Conservation (phyloP, 2,329 filamentous ascomycete genomes). For the Scytalidium lignicola region DNA sequence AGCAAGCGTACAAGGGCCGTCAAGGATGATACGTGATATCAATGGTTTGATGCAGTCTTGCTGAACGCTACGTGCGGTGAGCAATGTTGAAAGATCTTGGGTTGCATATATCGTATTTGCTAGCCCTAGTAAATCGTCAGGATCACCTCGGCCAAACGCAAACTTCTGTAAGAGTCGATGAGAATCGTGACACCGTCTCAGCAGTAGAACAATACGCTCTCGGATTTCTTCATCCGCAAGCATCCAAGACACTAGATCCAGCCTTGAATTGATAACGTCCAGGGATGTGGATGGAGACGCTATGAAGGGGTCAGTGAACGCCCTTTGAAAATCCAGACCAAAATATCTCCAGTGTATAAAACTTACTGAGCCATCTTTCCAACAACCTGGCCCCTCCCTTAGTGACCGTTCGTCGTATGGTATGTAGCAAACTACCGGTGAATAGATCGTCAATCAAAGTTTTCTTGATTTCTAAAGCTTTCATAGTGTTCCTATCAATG, state of each 20-base stretch:
- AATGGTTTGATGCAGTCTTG: slow-evolving; percentile 39
- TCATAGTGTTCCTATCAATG: slow-evolving; percentile 88
- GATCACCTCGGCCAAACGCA: slow-evolving; percentile 82
- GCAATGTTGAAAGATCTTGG: slow-evolving; percentile 53
- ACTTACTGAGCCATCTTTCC: slow-evolving; percentile 71
- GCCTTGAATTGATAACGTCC: slow-evolving; percentile 67
- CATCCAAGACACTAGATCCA: slow-evolving; percentile 77
- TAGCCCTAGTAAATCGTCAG: slow-evolving; percentile 82
- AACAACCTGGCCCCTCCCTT: slow-evolving; percentile 85
- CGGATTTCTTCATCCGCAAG: slow-evolving; percentile 61
- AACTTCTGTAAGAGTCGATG: slow-evolving; percentile 92
- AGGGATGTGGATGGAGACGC: slow-evolving; percentile 85
- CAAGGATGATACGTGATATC: slow-evolving; percentile 56
- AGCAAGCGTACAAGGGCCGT: slow-evolving; percentile 64
- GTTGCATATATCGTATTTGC: slow-evolving; percentile 76
- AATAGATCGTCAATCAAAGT: slow-evolving; percentile 77
- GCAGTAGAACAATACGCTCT: slow-evolving; percentile 61
- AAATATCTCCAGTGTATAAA: neutral
- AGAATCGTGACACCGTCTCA: slow-evolving; percentile 76
- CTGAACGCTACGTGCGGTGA: slow-evolving; percentile 25
- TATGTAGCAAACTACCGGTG: slow-evolving; percentile 82
- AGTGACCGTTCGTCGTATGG: slow-evolving; percentile 83
- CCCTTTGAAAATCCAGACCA: slow-evolving; percentile 12
- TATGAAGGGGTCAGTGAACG: slow-evolving; percentile 21
- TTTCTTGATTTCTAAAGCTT: slow-evolving; percentile 81